Evolutionary conservation across 371 early-diverging fungal species (phyloP).

Genomic region (Batrachochytrium dendrobatidis): DNA sequence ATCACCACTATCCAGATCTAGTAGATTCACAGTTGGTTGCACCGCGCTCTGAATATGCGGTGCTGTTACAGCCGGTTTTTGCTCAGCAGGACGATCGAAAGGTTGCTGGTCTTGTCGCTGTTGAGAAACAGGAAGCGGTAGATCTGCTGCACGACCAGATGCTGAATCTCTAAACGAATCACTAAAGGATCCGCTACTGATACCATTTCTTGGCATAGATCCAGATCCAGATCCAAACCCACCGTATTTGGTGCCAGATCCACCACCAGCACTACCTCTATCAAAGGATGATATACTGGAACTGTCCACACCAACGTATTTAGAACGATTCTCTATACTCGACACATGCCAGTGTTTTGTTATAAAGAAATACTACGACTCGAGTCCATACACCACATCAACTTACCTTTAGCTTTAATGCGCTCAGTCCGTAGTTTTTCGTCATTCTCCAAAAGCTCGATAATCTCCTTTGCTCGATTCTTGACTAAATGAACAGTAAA

Average conservation of each 20-base stretch:
- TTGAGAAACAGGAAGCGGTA: neutral
- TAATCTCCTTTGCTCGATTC: slow-evolving; percentile 83
- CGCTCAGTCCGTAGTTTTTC: slow-evolving; percentile 77
- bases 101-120: neutral
- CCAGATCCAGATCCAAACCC: slow-evolving; percentile 21
- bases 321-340: slow-evolving; percentile 58
- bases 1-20: slow-evolving; percentile 20
- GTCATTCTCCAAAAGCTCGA: slow-evolving; percentile 67
- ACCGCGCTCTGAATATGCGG: slow-evolving; percentile 1
- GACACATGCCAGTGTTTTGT: neutral
- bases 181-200: slow-evolving; percentile 10
- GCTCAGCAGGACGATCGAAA: neutral
- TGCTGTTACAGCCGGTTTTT: slow-evolving; percentile 1
- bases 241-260: slow-evolving; percentile 19
- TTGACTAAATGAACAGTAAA: slow-evolving; percentile 51
- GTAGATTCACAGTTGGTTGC: slow-evolving; percentile 4
- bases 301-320: slow-evolving; percentile 70
- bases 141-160: neutral
- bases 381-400: neutral
- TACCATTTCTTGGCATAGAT: slow-evolving; percentile 4
- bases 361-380: too few relatives aligned
- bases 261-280: slow-evolving; percentile 26
- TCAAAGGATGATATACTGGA: slow-evolving; percentile 40
- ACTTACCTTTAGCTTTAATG: slow-evolving; percentile 65
- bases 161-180: neutral